These are phyloP conservation scores for Diaporthe sp. DNA, from an alignment of 2,329 filamentous ascomycete species.

Conservation along the genomic window DNA sequence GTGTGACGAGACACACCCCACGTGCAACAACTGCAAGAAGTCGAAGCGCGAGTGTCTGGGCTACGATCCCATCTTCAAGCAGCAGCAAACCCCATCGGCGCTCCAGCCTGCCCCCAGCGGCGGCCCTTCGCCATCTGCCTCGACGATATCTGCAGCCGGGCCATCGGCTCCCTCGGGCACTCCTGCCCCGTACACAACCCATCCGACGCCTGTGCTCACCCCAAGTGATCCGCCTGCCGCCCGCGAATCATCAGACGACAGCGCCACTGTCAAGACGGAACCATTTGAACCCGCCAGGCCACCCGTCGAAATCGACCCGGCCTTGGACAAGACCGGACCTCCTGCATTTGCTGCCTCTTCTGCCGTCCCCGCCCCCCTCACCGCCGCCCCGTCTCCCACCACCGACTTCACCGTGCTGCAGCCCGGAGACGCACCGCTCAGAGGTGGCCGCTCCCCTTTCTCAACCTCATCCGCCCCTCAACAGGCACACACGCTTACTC, in stretches of 20 bases:
- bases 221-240: conserved; percentile 36
- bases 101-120: conserved; percentile 78
- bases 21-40: conserved; percentile 91
- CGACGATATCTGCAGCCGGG: conserved; percentile 52
- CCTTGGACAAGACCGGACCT: conserved; percentile 44
- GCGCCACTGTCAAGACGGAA: conserved; percentile 49
- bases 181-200: conserved; percentile 53
- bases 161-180: conserved; percentile 53
- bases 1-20: conserved; percentile 97
- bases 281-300: conserved; percentile 51
- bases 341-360: conserved; percentile 21
- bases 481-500: conserved; percentile 56
- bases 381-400: conserved; percentile 22
- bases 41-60: conserved; percentile 89
- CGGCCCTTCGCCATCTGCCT: conserved; percentile 48
- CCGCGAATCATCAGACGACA: conserved; percentile 33
- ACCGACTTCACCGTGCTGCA: conserved; percentile 33
- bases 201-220: conserved; percentile 41
- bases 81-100: conserved; percentile 77
- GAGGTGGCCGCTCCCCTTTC: conserved; percentile 65
- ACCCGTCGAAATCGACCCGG: conserved; percentile 54
- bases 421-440: conserved; percentile 58
- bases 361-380: not conserved
- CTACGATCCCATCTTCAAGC: conserved; percentile 90
- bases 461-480: conserved; percentile 40